Base-by-base conservation (phyloP, 805 yeast genomes). In the Lipomyces lipofer region DNA sequence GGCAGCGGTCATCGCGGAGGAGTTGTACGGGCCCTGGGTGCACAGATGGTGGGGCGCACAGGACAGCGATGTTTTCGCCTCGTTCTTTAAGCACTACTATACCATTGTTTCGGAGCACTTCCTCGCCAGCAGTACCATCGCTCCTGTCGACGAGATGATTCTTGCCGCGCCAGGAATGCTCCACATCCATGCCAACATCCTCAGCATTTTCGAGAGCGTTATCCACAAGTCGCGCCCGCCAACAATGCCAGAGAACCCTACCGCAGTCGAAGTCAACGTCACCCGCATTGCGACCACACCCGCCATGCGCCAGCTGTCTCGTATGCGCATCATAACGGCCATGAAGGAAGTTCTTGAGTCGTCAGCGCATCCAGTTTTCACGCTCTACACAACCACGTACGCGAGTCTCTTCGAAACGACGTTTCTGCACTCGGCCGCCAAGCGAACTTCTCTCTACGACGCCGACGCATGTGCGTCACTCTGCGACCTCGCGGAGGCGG, bases 21-120 rank as follows among this genome's bases (percentile, higher is more conserved):
- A 58, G 7, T 47, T 69, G 19, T 59, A 64, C 50, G 72, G 71
- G 6, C 62, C 69, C 2, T 73, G 77, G 77, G 47, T 59, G 2
- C 64, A 72, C 3, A 63, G 69, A 22, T 56, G 58, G 60, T 73
- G 74, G 71, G 62, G 65, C 10, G 46, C 63, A 6, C 63, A 67
- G 5, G 68, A 70, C 59, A 64, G 73, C 19, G 69, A 68, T 38
- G 64, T 74, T 12, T 73, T 74, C 51, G 65, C 69, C 28, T 67
- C 77, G n/a, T 74, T 74, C 52, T 56, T 75, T 40, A 73, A 72
- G 60, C 78, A 75, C 58, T 67, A 70, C 49, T 73, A 73, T 51
- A 46, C 66, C 10, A 60, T 73, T 13, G 64, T 69, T 10, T 62
- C 73, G 10, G 62, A 47, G 29, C 56, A 40, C 44, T n/a, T n/a